These are phyloP conservation scores for Phoma sp. DNA, from an alignment of 2,329 filamentous ascomycete genomes.

Conservation along the genomic window DNA sequence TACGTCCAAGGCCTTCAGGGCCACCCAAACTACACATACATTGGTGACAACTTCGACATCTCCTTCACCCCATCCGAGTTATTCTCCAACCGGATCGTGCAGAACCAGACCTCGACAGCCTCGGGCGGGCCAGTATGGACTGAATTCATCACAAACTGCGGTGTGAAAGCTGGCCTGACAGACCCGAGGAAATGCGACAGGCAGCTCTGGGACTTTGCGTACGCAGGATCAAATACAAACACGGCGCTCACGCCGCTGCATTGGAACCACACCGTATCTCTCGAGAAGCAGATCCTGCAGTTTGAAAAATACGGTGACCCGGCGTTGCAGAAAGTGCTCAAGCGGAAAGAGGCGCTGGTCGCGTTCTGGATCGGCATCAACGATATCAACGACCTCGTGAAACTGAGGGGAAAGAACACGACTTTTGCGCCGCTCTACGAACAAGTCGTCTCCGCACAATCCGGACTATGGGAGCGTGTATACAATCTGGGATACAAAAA, in stretches of 20 bases:
- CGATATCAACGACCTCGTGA: conserved; percentile 60
- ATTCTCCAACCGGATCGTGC: conserved; percentile 57
- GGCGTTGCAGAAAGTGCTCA: conserved; percentile 43
- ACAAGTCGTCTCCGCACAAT: conserved; percentile 50
- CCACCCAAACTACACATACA: conserved; percentile 60
- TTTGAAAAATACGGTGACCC: conserved; percentile 56
- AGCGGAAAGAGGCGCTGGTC: conserved; percentile 53
- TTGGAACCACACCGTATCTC: conserved; percentile 57
- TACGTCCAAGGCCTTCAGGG: conserved; percentile 62
- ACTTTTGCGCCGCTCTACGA: conserved; percentile 56
- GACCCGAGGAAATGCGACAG: conserved; percentile 53
- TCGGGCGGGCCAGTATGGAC: conserved; percentile 63
- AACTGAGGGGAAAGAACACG: conserved; percentile 46
- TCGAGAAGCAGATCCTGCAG: conserved; percentile 59
- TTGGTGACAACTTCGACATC: conserved; percentile 59
- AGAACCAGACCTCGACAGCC: conserved; percentile 57
- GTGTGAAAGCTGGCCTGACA: conserved; percentile 52
- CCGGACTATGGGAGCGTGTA: conserved; percentile 51
- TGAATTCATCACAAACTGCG: conserved; percentile 60
- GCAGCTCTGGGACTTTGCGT: conserved; percentile 64
- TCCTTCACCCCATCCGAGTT: conserved; percentile 54
- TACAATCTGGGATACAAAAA: conserved; percentile 26
- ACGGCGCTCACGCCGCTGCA: conserved; percentile 53
- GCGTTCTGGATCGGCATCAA: conserved; percentile 65
- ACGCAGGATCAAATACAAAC: conserved; percentile 60